phyloP scores from a whole-genome alignment of 2,329 filamentous ascomycete genomes.

The Ceratocystis cubensis region DNA sequence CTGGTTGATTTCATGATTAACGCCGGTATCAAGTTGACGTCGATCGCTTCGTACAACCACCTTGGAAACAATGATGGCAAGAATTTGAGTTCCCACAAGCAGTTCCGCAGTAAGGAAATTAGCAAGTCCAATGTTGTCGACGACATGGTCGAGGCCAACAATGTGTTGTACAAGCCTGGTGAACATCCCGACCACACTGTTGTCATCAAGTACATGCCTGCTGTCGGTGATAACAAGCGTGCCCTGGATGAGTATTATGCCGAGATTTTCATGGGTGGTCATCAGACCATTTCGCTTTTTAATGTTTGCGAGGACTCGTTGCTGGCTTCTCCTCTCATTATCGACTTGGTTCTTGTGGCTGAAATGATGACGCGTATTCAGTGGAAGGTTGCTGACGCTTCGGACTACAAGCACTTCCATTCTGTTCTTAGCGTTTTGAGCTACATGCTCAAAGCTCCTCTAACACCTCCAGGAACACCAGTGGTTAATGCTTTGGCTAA shows the following conservation, averaged over 20 bases:
- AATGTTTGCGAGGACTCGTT: constrained; percentile 99
- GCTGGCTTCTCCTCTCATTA: constrained; percentile 89
- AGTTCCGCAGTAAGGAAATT: constrained; percentile 99
- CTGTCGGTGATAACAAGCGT: constrained; percentile 97
- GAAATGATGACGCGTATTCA: constrained; percentile 98
- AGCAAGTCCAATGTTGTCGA: constrained; percentile 99
- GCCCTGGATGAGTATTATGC: constrained; percentile 98
- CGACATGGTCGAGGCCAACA: constrained; percentile 97
- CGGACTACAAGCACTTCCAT: constrained; percentile 85
- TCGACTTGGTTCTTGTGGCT: constrained; percentile 81
- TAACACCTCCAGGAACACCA: constrained; percentile 87
- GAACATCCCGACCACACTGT: constrained; percentile 98
- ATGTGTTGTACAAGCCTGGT: constrained; percentile 73
- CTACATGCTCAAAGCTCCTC: constrained; percentile 96
- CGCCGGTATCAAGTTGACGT: constrained; percentile 96
- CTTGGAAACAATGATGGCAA: constrained; percentile 98
- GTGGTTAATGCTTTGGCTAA: constrained; percentile 93
- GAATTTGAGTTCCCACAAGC: constrained; percentile 93
- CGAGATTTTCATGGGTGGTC: constrained; percentile 96
- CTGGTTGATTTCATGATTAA: constrained; percentile 97
- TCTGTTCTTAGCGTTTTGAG: constrained; percentile 91
- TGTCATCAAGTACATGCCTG: constrained; percentile 99
- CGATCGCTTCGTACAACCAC: constrained; percentile 98
- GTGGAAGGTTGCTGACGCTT: constrained; percentile 59
- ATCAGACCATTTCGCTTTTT: constrained; percentile 96